Percentiles rank a stretch among this genome's conserved stretches.
Conservation (phyloP, 805 yeast genomes). For the Spathaspora girioi region DNA sequence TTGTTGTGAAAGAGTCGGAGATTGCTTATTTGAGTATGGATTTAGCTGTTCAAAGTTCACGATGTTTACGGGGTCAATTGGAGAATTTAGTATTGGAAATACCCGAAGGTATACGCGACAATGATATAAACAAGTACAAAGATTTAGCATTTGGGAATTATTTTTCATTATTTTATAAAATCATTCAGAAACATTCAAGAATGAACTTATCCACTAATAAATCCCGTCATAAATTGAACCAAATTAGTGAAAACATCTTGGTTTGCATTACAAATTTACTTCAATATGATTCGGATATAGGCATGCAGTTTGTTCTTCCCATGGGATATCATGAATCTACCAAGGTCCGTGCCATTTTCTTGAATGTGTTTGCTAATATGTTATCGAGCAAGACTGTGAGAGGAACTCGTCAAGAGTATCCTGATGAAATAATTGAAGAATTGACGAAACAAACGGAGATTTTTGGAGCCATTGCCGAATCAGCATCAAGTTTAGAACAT, state of each 20-base stretch:
- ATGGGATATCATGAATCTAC: slow-evolving; percentile 70
- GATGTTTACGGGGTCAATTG: slow-evolving; percentile 52
- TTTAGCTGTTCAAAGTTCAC: slow-evolving; percentile 61
- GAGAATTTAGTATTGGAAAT: slow-evolving; percentile 56
- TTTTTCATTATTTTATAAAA: slow-evolving; percentile 57
- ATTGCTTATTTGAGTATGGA: slow-evolving; percentile 50
- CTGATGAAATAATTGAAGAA: slow-evolving; percentile 19
- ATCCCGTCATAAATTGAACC: slow-evolving; percentile 51
- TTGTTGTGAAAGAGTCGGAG: slow-evolving; percentile 32
- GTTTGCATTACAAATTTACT: slow-evolving; percentile 64
- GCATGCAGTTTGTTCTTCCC: slow-evolving; percentile 71
- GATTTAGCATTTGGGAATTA: slow-evolving; percentile 66
- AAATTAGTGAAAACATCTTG: slow-evolving; percentile 61
- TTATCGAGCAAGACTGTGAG: slow-evolving; percentile 31
- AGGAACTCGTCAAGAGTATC: slow-evolving; percentile 24
- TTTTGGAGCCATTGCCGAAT: slow-evolving; percentile 50
- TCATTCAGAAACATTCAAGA: slow-evolving; percentile 43
- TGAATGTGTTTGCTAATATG: slow-evolving; percentile 74
- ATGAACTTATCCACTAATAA: slow-evolving; percentile 13
- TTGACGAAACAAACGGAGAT: slow-evolving; percentile 30
- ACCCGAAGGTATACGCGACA: slow-evolving; percentile 51
- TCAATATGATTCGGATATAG: slow-evolving; percentile 71
- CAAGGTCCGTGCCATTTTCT: slow-evolving; percentile 65
- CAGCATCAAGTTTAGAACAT: slow-evolving; percentile 67
- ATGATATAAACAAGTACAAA: slow-evolving; percentile 50